These are phyloP conservation scores for Solanum lycopersicoides DNA, from an alignment of 257 asterid genomes.

Conservation along the genomic window DNA sequence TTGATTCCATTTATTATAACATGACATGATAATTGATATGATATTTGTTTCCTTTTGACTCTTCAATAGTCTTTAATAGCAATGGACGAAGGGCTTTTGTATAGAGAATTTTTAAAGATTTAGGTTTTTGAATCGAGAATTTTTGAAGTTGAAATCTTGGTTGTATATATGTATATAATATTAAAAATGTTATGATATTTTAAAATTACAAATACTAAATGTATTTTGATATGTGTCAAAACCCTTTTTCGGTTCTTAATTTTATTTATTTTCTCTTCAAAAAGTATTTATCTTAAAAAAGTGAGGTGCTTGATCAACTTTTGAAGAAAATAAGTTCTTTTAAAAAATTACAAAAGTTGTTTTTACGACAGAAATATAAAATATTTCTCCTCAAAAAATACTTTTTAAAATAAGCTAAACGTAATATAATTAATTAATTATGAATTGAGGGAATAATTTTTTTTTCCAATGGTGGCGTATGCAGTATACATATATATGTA, in stretches of 20 bases:
- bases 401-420: not conserved
- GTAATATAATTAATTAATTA: too few relatives aligned
- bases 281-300: too few relatives aligned
- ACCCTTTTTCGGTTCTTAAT: not conserved
- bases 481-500: not conserved
- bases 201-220: not conserved
- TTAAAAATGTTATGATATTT: not conserved
- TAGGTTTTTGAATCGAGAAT: not conserved
- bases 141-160: not conserved
- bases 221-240: not conserved
- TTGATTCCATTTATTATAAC: conserved; percentile 12
- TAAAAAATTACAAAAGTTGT: not conserved
- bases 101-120: not conserved
- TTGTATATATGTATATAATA: not conserved
- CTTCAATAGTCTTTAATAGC: not conserved
- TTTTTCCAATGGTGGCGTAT: not conserved
- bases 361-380: not conserved
- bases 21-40: not conserved
- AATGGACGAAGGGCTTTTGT: not conserved
- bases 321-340: not conserved
- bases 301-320: not conserved
- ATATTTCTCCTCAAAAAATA: not conserved
- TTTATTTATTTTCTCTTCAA: not conserved
- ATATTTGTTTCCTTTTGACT: not conserved
- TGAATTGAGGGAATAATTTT: not conserved